A percentile compares a stretch with the other conserved stretches of the same genome.
These are phyloP conservation scores for Fusarium compactum DNA, from an alignment of 2,329 filamentous ascomycete species.

Conservation along the genomic window DNA sequence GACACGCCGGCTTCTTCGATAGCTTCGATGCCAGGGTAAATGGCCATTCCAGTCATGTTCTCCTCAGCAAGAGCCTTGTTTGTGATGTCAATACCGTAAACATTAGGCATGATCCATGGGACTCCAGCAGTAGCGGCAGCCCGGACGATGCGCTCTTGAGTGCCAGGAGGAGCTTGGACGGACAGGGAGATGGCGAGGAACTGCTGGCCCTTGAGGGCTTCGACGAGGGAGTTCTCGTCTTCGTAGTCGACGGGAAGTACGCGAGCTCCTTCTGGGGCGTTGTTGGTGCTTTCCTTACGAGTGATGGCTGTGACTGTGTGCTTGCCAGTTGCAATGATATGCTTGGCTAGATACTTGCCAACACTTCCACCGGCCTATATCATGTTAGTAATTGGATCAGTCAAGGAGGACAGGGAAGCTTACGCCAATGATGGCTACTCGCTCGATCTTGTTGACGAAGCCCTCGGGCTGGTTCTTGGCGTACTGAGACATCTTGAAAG, in stretches of 20 bases:
- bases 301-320: conserved; percentile 66
- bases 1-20: conserved; percentile 56
- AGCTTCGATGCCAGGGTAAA: conserved; percentile 49
- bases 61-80: conserved; percentile 55
- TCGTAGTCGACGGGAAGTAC: conserved; percentile 59
- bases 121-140: conserved; percentile 68
- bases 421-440: conserved; percentile 62
- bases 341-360: conserved; percentile 53
- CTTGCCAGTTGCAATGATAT: conserved; percentile 60
- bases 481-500: conserved; percentile 44
- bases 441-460: conserved; percentile 58
- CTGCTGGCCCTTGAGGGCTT: conserved; percentile 66
- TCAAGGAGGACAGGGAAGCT: conserved; percentile 36
- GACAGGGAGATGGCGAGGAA: conserved; percentile 68
- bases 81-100: conserved; percentile 57
- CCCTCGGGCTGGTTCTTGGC: conserved; percentile 53
- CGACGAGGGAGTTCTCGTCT: conserved; percentile 57
- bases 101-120: conserved; percentile 67
- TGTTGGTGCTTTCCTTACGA: conserved; percentile 56
- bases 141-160: conserved; percentile 62
- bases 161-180: conserved; percentile 56
- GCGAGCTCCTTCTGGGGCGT: conserved; percentile 59
- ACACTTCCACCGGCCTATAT: conserved; percentile 57
- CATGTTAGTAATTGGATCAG: conserved; percentile 1
- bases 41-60: conserved; percentile 42